phyloP scores from a whole-genome alignment of 495 filamentous ascomycete species.

The Neurospora sp. region DNA sequence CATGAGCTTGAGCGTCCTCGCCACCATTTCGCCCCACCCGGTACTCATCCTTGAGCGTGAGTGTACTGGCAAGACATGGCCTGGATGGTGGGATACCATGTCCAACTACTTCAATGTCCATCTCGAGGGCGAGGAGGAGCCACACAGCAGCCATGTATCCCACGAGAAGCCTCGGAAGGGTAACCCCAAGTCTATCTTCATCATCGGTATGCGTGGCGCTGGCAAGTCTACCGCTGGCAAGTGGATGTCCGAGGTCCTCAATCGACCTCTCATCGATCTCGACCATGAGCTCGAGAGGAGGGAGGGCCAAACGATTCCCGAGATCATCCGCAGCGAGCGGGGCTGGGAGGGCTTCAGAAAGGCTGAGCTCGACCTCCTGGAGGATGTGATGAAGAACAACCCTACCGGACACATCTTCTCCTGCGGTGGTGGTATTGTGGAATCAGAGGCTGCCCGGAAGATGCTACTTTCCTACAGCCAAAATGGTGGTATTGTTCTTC shows the following conservation, averaged over 20 bases:
- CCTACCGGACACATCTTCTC: constrained; percentile 75
- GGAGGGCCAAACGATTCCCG: constrained; percentile 65
- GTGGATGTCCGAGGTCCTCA: constrained; percentile 67
- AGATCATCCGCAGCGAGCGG: constrained; percentile 59
- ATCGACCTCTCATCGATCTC: constrained; percentile 73
- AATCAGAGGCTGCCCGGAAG: constrained; percentile 72
- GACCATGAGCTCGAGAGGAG: constrained; percentile 73
- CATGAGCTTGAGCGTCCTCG: constrained; percentile 95
- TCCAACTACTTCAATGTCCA: constrained; percentile 63
- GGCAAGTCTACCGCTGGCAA: constrained; percentile 90
- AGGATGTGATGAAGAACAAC: constrained; percentile 61
- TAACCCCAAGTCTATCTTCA: constrained; percentile 61
- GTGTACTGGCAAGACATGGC: constrained; percentile 98
- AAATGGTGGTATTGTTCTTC: constrained; percentile 76
- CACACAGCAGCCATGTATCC: constrained; percentile 24
- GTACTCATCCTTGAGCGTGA: constrained; percentile 79
- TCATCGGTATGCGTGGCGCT: constrained; percentile 96
- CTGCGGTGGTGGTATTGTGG: constrained; percentile 88
- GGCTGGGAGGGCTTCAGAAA: constrained; percentile 88
- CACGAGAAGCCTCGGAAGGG: constrained; percentile 28
- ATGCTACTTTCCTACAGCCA: constrained; percentile 64
- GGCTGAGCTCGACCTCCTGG: constrained; percentile 66
- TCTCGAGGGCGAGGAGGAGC: constrained; percentile 60
- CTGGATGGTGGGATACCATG: constrained; percentile 93
- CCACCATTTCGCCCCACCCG: constrained; percentile 60